Percentiles rank a stretch among this genome's conserved stretches.
Evolutionary conservation across 2,329 filamentous ascomycete species (phyloP).

Genomic region (Aotearoamyces nothofagi): DNA sequence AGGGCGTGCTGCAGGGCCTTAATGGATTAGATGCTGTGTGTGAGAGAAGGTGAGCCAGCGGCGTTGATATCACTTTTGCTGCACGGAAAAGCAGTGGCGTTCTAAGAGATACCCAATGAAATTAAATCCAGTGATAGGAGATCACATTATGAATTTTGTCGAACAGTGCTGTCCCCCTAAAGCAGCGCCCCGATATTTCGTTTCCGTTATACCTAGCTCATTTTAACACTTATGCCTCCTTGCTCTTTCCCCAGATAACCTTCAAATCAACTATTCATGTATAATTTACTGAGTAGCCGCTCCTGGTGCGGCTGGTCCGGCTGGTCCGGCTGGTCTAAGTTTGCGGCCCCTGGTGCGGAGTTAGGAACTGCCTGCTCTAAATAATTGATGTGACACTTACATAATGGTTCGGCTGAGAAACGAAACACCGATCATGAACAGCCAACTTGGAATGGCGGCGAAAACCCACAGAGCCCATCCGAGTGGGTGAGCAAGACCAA

Average conservation of each 20-base stretch:
- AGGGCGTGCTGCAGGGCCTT: conserved; percentile 54
- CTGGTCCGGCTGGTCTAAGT: background rate
- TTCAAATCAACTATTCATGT: too few species aligned
- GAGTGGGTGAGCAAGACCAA: conserved; percentile 44
- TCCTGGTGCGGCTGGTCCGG: conserved; percentile 7
- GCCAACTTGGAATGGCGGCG: conserved; percentile 55
- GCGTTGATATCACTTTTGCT: too few species aligned
- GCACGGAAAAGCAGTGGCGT: too few species aligned
- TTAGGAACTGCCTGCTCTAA: conserved; percentile 11
- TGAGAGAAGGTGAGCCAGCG: conserved; percentile 5
- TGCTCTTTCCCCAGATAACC: too few species aligned
- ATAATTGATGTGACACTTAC: conserved; percentile 33
- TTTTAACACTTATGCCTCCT: too few species aligned
- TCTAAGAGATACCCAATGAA: too few species aligned
- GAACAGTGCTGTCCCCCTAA: too few species aligned
- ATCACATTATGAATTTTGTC: too few species aligned
- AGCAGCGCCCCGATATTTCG: too few species aligned
- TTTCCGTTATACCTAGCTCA: too few species aligned
- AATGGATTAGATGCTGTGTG: conserved; percentile 35
- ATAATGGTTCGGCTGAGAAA: conserved; percentile 62
- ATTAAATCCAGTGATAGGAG: too few species aligned
- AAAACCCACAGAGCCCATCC: conserved; percentile 56
- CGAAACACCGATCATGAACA: conserved; percentile 62
- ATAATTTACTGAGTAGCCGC: too few species aligned
- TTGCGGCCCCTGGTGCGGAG: conserved; percentile 5